phyloP scores from a whole-genome alignment of 768 basidiomycete species.

The Cystobasidiopsis lactophilus region DNA sequence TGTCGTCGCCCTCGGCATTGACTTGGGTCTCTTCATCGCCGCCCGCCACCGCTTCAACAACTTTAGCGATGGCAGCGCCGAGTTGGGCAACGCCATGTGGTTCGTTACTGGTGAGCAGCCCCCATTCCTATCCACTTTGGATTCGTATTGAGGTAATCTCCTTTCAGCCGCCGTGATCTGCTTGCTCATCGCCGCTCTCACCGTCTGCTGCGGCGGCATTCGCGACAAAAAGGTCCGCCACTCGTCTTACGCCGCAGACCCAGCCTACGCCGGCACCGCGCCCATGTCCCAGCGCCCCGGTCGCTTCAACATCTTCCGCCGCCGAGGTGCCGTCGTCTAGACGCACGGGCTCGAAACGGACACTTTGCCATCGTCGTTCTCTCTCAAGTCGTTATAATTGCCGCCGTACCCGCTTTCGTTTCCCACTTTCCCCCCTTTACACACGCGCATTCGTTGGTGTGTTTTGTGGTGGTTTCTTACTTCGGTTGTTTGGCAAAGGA shows the following conservation, averaged over 20 bases:
- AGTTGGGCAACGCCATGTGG: conserved; percentile 1
- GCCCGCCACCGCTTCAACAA: not conserved
- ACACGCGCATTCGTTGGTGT: too few species aligned
- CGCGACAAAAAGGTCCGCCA: not conserved
- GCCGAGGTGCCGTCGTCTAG: not conserved
- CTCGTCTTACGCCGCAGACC: not conserved
- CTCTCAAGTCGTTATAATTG: too few species aligned
- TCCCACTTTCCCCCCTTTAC: too few species aligned
- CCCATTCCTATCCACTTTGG: too few species aligned
- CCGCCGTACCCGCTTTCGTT: too few species aligned
- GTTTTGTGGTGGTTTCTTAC: too few species aligned
- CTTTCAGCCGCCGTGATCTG: not conserved
- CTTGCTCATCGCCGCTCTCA: not conserved
- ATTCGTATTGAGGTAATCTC: too few species aligned
- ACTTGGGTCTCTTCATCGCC: not conserved
- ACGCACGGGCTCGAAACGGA: too few species aligned
- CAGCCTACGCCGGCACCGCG: not conserved
- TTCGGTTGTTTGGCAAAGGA: too few species aligned
- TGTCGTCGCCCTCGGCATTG: not conserved
- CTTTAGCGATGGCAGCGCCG: not conserved
- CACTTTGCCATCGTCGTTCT: too few species aligned
- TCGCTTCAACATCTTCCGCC: not conserved
- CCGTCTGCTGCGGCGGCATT: not conserved
- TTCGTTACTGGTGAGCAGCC: not conserved
- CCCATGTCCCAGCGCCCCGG: not conserved